Conservation (phyloP, 352 stramenopile species). For the Blastocystis sp. region DNA sequence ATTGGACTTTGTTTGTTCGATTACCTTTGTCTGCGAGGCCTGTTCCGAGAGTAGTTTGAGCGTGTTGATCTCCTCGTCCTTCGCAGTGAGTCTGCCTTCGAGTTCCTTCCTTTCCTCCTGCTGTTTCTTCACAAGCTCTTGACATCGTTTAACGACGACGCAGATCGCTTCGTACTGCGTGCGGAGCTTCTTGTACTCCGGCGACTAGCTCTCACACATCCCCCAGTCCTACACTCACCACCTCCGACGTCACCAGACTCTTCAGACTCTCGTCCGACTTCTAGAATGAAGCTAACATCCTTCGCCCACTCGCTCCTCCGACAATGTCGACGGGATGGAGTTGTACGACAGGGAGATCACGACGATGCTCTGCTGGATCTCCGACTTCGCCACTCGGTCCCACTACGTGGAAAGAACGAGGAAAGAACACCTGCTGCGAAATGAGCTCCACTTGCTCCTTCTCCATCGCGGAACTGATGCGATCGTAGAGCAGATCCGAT, state of each 20-base stretch:
- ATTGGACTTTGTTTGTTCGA: neutral
- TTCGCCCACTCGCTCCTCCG: neutral
- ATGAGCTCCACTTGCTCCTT: neutral
- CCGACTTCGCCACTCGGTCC: neutral
- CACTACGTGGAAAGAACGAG: neutral
- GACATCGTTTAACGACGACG: slow-evolving; percentile 20
- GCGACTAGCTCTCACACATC: neutral
- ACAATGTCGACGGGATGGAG: neutral
- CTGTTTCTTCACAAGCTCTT: slow-evolving; percentile 9
- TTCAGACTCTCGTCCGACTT: slow-evolving; percentile 31
- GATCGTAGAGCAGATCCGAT: slow-evolving; percentile 23
- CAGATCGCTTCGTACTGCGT: slow-evolving; percentile 47
- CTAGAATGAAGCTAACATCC: neutral
- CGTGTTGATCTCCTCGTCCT: neutral
- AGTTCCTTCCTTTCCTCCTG: slow-evolving; percentile 44
- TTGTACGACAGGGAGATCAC: neutral
- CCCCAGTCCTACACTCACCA: neutral
- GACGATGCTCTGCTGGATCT: neutral
- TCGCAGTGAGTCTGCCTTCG: neutral
- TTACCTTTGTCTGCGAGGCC: neutral
- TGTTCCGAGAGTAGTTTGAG: neutral
- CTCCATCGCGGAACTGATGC: neutral
- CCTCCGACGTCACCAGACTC: slow-evolving; percentile 2
- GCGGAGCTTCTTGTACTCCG: slow-evolving; percentile 1
- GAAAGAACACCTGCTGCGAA: neutral